Conservation (phyloP, 306 rosid genomes). For the Medicago arabica region DNA sequence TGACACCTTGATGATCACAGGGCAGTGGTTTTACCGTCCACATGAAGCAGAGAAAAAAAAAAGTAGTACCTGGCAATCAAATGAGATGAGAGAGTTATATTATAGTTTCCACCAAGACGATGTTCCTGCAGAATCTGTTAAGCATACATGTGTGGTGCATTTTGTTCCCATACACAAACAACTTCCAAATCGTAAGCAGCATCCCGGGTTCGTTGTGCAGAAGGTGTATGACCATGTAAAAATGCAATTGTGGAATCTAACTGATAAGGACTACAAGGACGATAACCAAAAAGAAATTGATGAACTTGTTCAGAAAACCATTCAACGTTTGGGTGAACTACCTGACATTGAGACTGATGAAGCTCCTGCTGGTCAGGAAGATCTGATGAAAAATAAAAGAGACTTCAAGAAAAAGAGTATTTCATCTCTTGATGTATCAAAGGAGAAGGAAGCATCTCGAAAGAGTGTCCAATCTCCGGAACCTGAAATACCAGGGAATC, state of each 20-base stretch:
- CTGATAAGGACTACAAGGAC: slow-evolving; percentile 94
- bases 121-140: slow-evolving; percentile 95
- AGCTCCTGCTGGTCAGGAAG: slow-evolving; percentile 65
- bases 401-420: slow-evolving; percentile 66
- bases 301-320: slow-evolving; percentile 86
- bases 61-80: slow-evolving; percentile 89
- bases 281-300: slow-evolving; percentile 85
- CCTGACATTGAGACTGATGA: slow-evolving; percentile 83
- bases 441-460: slow-evolving; percentile 64
- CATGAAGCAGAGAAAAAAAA: slow-evolving; percentile 92
- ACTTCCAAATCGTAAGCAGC: slow-evolving; percentile 80
- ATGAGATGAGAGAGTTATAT: slow-evolving; percentile 87
- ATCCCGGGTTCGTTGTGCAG: slow-evolving; percentile 95
- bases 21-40: slow-evolving; percentile 99
- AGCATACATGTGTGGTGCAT: slow-evolving; percentile 96
- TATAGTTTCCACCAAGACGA: slow-evolving; percentile 97
- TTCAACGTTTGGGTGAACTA: slow-evolving; percentile 73
- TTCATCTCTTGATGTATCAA: slow-evolving; percentile 79
- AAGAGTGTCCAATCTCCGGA: slow-evolving; percentile 63
- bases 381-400: slow-evolving; percentile 68
- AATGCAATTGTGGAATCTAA: slow-evolving; percentile 90
- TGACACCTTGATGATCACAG: slow-evolving; percentile 78
- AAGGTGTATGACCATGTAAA: slow-evolving; percentile 85
- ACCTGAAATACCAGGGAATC: slow-evolving; percentile 78
- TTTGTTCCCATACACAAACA: slow-evolving; percentile 92